These are phyloP conservation scores for Vickermania spadyakhi DNA, from an alignment of 208 protist species.

Conservation along the genomic window DNA sequence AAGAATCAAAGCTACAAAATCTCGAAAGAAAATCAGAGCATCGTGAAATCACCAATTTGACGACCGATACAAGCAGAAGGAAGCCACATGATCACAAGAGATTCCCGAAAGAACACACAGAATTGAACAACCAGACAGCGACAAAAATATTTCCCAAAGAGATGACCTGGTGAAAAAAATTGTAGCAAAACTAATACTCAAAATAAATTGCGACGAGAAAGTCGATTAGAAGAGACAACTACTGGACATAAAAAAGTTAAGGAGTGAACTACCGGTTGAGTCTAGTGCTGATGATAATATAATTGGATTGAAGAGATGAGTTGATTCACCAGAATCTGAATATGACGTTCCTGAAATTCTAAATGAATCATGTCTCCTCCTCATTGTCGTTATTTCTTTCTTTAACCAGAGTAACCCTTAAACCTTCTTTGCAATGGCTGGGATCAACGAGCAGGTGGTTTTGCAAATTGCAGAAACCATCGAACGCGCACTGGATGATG, in stretches of 20 bases:
- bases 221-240: too few species aligned
- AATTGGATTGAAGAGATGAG: background rate
- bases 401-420: background rate
- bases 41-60: background rate
- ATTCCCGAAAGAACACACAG: constrained; percentile 2
- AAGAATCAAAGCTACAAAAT: background rate
- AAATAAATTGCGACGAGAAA: too few species aligned
- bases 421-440: constrained; percentile 10
- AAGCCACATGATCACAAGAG: background rate
- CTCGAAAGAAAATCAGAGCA: background rate
- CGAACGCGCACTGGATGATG: constrained; percentile 78
- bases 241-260: too few species aligned
- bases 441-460: constrained; percentile 43
- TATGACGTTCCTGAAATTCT: background rate
- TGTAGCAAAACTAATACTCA: too few species aligned
- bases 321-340: background rate
- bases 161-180: too few species aligned
- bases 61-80: background rate
- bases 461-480: constrained; percentile 75
- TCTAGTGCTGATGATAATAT: background rate
- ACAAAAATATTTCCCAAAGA: too few species aligned
- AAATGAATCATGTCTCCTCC: background rate
- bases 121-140: too few species aligned
- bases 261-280: too few species aligned
- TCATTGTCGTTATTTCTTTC: constrained; percentile 11